Conservation (phyloP, 768 basidiomycete genomes). For the Amanita pallidorosea region DNA sequence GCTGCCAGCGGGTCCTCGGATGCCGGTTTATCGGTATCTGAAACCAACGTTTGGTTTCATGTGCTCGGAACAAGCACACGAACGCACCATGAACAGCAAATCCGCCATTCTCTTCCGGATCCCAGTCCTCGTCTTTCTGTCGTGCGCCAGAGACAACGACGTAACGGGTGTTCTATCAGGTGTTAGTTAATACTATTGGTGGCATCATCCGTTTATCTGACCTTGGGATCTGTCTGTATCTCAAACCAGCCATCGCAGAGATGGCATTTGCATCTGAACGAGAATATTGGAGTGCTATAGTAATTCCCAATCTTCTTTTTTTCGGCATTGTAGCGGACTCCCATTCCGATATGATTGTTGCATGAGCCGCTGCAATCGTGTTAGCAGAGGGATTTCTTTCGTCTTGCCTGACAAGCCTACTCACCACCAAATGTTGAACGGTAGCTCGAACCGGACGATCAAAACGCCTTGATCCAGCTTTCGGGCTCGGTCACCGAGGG, state of each 20-base stretch:
- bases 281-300: slow-evolving; percentile 89
- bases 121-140: slow-evolving; percentile 93
- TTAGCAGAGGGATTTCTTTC: not conserved
- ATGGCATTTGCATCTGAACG: slow-evolving; percentile 97
- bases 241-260: slow-evolving; percentile 96
- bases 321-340: slow-evolving; percentile 99
- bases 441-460: slow-evolving; percentile 91
- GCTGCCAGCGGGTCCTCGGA: slow-evolving; percentile 79
- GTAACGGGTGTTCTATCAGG: slow-evolving; percentile 81
- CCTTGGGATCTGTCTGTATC: slow-evolving; percentile 96
- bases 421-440: slow-evolving; percentile 96
- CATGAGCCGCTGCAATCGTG: slow-evolving; percentile 67
- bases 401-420: slow-evolving; percentile 12
- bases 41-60: not conserved
- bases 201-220: slow-evolving; percentile 15
- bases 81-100: slow-evolving; percentile 74
- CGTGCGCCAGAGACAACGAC: slow-evolving; percentile 89
- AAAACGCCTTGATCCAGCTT: slow-evolving; percentile 95
- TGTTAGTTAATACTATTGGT: not conserved
- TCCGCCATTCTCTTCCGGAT: slow-evolving; percentile 93
- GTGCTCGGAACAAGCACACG: not conserved
- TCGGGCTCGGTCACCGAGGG: slow-evolving; percentile 83
- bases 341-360: slow-evolving; percentile 96
- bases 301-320: slow-evolving; percentile 96
- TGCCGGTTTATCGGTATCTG: slow-evolving; percentile 60